A percentile compares a stretch with the other conserved stretches of the same genome.
Conservation (phyloP, 2,329 filamentous ascomycete species). For the Neofusicoccum kwambonambiense region DNA sequence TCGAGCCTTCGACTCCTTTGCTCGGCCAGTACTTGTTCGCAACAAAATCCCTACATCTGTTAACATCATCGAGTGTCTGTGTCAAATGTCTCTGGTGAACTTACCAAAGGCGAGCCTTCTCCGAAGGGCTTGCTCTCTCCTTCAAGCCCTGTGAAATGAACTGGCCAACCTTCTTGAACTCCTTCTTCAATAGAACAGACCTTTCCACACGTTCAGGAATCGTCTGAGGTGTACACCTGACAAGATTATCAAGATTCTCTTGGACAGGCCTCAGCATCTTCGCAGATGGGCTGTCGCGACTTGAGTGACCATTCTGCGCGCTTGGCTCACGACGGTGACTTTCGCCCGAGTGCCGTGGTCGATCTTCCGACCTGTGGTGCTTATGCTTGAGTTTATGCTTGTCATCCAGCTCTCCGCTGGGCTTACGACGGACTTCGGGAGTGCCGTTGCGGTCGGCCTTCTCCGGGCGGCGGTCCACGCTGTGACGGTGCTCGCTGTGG, state of each 20-base stretch:
- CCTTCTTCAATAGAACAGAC: constrained; percentile 60
- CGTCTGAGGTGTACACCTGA: constrained; percentile 61
- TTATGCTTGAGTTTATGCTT: constrained; percentile 44
- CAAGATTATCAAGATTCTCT: constrained; percentile 59
- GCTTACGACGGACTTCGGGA: constrained; percentile 44
- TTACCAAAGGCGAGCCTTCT: constrained; percentile 52
- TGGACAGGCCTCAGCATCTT: constrained; percentile 55
- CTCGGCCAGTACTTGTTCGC: constrained; percentile 40
- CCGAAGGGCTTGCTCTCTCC: constrained; percentile 43
- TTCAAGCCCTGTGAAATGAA: constrained; percentile 55
- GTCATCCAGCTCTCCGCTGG: constrained; percentile 52
- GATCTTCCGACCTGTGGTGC: constrained; percentile 55
- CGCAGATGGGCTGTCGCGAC: constrained; percentile 39
- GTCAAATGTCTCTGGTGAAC: constrained; percentile 21
- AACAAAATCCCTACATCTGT: constrained; percentile 34
- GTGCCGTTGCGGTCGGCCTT: constrained; percentile 39
- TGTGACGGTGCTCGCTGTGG: constrained; percentile 38
- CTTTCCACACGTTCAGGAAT: constrained; percentile 63
- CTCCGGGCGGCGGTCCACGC: constrained; percentile 38
- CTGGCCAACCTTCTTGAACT: constrained; percentile 62
- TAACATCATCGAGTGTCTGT: constrained; percentile 19
- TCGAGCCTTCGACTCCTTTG: constrained; percentile 26
- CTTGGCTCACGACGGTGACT: constrained; percentile 27
- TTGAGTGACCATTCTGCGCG: neutral
- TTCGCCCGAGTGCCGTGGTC: constrained; percentile 28